Conservation (phyloP, 192 early-diverging fungal genomes). For the Pecoramyces ruminantium region DNA sequence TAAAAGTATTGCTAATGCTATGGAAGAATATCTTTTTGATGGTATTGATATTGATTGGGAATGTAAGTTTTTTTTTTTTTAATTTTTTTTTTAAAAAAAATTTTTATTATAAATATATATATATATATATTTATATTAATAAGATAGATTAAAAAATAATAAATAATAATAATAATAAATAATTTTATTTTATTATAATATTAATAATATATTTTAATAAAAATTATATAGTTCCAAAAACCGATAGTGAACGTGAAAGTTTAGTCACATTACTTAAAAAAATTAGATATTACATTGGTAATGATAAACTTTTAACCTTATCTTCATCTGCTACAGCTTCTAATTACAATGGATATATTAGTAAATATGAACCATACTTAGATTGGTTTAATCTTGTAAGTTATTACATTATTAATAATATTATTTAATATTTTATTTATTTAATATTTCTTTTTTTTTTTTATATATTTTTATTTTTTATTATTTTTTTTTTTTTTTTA, state of each 20-base stretch:
- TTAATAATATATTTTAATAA: no score
- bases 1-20: neutral
- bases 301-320: neutral
- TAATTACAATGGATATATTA: neutral
- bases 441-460: no score
- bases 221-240: neutral
- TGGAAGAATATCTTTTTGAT: neutral
- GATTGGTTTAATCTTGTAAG: neutral
- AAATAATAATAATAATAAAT: no score
- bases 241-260: neutral
- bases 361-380: neutral
- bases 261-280: neutral
- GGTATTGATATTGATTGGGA: neutral
- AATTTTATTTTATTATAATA: no score
- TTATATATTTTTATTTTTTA: no score
- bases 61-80: neutral
- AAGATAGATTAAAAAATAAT: no score
- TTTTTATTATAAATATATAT: neutral
- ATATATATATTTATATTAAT: no score
- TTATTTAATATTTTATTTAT: no score
- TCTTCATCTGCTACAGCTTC: neutral
- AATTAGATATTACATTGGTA: neutral
- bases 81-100: neutral
- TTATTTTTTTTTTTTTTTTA: no score
- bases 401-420: no score